Base-by-base conservation (phyloP, 2,329 filamentous ascomycete species). In the Aspergillus sp. region DNA sequence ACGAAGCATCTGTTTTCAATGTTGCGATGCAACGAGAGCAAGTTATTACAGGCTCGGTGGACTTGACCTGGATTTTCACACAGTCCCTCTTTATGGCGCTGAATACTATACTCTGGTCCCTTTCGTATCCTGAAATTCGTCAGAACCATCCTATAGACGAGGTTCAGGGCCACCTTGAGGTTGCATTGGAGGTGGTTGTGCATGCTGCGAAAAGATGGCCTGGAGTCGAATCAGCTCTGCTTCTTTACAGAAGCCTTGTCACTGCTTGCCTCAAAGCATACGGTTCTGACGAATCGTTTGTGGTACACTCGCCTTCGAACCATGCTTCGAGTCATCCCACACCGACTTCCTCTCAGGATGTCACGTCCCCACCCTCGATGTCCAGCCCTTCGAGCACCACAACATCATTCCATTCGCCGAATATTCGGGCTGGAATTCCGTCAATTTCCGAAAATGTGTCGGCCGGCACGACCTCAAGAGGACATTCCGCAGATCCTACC, bases 61-160 rank as follows among this genome's bases (percentile, higher is more conserved):
- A 96, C 60, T 76, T 96, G 47, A 96, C 90, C 1, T 97, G 91
- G 91, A 85, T 95, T 35, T 95, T 95, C 59, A 81, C 95, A 1
- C 78, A 95, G 46, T 83, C 86, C 13, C 78, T 97, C 33, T 96
- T 94, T 70, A 93, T 94, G 82, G 83, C 88, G 5, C 78, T 97
- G 45, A 96, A 95, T 61, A 90, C 88, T 5, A 79, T 96, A 39
- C 77, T 98, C 1, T 98, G 93, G 93, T 82, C 87, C 2, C 78
- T 95, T 6, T 95, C 90, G 1, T 96, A 95, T 59, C 78, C 85
- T 4, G 86, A 91, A 52, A 83, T 97, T 26, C 84, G 93, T 37
- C 78, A 79, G 42, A 73, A 79, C 12, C 85, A 95, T 61, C 65
- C 77, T 4, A 81, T 83, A 13, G 82, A 89, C 36, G 85, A 93